Evolutionary conservation across 257 asterid genomes (phyloP), one percentile per base, ranked within the genome.

Genomic region (Striga asiatica): DNA sequence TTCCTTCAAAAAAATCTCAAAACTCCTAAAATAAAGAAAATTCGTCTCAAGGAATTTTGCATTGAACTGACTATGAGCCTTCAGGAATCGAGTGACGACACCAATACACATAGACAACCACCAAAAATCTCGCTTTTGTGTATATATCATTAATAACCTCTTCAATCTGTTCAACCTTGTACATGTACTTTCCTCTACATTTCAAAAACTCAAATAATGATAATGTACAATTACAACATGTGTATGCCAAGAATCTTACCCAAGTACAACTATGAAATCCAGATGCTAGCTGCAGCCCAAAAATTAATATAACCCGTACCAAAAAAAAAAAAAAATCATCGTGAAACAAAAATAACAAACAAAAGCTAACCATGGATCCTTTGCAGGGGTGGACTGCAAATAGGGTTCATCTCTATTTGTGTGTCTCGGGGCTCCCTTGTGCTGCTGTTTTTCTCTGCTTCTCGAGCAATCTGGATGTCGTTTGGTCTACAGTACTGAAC

Each of bases 391-490:
- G 60, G 51, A 66, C 73, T 73, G 47, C 66, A 71, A 58, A 69
- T 67, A 7, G 65, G 74, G 76, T 71, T 80, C 89, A 87, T 79
- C 81, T 84, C 98, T 34, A 84, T 60, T 66, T 87, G 78, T 13
- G 70, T 60, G 4, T 58, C 57, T 5, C 47, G 70, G 5, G 72
- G 53, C 35, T 37, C 70, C 39, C 62, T 66, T 29, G 62, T 49
- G 65, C 34, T 67, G 48, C 71, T 72, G 29, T 74, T 70, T 65
- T 88, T 92, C 67, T 92, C 97, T 4, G 71, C 79, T 74, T 92
- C 98, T 53, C 94, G 62, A 20, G 85, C 91, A 25, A 92, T 76
- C 71, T 88, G 95, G 58, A 81, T 70, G 25, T 92, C 94, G 28
- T 60, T 24, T 1, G 98, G 97, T 65, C 55, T 64, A 34, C 31